Base-by-base conservation (phyloP, 2,329 filamentous ascomycete species). In the Thermoascus crustaceus region DNA sequence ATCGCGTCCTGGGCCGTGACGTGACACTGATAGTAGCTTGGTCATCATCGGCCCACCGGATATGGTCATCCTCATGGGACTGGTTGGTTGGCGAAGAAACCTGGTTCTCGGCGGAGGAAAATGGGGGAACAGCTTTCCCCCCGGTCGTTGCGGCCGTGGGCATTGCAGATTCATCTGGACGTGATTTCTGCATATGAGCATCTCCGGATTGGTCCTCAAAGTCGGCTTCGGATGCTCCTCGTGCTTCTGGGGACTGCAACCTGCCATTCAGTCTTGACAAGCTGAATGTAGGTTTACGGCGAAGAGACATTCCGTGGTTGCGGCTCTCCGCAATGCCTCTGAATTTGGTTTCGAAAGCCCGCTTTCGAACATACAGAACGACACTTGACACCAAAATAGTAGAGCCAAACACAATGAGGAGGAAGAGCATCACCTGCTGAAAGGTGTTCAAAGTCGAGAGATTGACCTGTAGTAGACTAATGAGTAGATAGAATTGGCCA, bases 321-420 rank as follows among this genome's bases (percentile, higher is more conserved):
- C 21, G 42, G 48, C 18, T 51, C 49, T 44, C 54, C 2, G 71
- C 69, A 37, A 81, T 66, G 27, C 66, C 59, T 37, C 71, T 60
- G 40, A 83, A 77, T 13, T 74, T 71, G 38, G 63, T 66, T 54
- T 82, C 73, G 44, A 85, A 85, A 7, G 74, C 75, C 39, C 66
- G 63, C 47, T 72, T 75, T 24, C 80, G 66, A 5, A 78, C 69
- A 30, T 72, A 58, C 3, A 85, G 71, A 2, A 82, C 80, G 43
- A 73, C 75, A 21, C 75, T 72, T 1, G 75, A 80, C 2, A 85
- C 76, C 50, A 78, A 76, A n/a, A 84, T 75, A 8, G 74, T 67
- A 36, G 77, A 78, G 1, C 82, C 82, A 5, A 81, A 53, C 30
- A 84, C 64, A 41, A 85, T 79, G 26, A 83, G 63, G 3, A 78